Percentiles rank a stretch among this genome's conserved stretches.
These are phyloP conservation scores for Viridothelium virens DNA, from an alignment of 495 filamentous ascomycete species.

Conservation along the genomic window DNA sequence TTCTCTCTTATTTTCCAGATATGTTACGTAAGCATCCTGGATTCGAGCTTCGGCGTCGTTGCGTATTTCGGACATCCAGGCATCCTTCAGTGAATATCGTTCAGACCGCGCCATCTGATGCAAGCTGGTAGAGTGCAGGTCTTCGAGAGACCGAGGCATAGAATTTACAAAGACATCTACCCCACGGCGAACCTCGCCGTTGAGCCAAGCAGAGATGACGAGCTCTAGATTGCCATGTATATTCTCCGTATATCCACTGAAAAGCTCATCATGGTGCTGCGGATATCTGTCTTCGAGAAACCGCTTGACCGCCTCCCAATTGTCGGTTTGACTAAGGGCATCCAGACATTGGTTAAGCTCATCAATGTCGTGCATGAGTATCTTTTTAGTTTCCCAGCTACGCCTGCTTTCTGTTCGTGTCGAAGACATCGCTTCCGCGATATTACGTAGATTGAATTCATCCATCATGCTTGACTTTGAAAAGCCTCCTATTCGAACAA, in stretches of 20 bases:
- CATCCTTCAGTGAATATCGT: conserved; percentile 19
- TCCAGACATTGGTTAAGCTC: conserved; percentile 32
- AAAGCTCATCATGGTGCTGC: conserved; percentile 13
- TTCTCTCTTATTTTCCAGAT: conserved; percentile 29
- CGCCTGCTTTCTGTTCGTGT: conserved; percentile 38
- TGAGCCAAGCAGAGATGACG: conserved; percentile 20
- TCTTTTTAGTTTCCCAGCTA: conserved; percentile 21
- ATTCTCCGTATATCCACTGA: conserved; percentile 27
- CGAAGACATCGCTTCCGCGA: conserved; percentile 28
- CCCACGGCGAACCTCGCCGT: not conserved
- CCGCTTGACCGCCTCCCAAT: conserved; percentile 23
- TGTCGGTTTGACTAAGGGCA: conserved; percentile 12
- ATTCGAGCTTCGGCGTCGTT: conserved; percentile 34
- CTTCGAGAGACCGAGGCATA: conserved; percentile 2
- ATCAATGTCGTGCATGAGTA: conserved; percentile 27
- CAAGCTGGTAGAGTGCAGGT: conserved; percentile 12
- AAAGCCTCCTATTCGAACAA: conserved; percentile 61
- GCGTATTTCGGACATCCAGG: conserved; percentile 42
- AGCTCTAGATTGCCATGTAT: not conserved
- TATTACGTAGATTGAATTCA: conserved; percentile 39
- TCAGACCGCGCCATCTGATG: conserved; percentile 23
- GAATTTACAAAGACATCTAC: not conserved
- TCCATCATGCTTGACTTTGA: conserved; percentile 52
- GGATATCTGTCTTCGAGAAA: conserved; percentile 12
- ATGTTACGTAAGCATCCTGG: conserved; percentile 28